A percentile compares a stretch with the other conserved stretches of the same genome.
phyloP scores from a whole-genome alignment of 495 filamentous ascomycete species.

The Penicillium samsonianum region DNA sequence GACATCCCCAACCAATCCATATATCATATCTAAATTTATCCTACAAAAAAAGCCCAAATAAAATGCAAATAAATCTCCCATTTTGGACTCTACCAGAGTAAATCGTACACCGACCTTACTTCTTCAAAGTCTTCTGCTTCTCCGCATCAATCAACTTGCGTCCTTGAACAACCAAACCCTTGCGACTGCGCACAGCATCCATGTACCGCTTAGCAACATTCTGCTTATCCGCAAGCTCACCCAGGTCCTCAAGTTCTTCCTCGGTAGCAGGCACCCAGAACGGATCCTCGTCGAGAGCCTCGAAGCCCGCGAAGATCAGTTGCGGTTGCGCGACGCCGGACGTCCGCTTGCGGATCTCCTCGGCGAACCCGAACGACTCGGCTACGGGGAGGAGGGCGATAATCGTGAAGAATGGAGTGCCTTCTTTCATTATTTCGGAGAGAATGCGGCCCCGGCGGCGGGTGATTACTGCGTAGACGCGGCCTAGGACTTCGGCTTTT shows the following conservation, averaged over 20 bases:
- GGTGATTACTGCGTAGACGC: slow-evolving; percentile 91
- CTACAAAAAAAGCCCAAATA: slow-evolving; percentile 1
- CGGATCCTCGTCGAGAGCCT: slow-evolving; percentile 87
- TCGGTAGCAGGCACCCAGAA: slow-evolving; percentile 98
- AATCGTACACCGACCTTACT: slow-evolving; percentile 47
- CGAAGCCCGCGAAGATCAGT: slow-evolving; percentile 89
- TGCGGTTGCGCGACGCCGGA: slow-evolving; percentile 89
- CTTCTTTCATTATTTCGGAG: slow-evolving; percentile 89
- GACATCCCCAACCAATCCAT: slow-evolving; percentile 22
- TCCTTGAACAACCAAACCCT: slow-evolving; percentile 83
- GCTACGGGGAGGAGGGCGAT: slow-evolving; percentile 82
- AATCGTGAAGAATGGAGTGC: slow-evolving; percentile 95
- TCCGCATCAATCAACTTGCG: slow-evolving; percentile 85
- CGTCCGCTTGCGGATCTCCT: slow-evolving; percentile 93
- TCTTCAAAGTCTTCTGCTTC: slow-evolving; percentile 99
- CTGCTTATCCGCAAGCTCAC: slow-evolving; percentile 87
- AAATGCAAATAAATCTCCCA: slow-evolving; percentile 10
- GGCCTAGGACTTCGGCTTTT: slow-evolving; percentile 86
- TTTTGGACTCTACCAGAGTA: slow-evolving; percentile 3
- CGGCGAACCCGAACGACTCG: slow-evolving; percentile 92
- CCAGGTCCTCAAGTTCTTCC: slow-evolving; percentile 94
- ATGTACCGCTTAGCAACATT: slow-evolving; percentile 96
- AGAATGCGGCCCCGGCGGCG: slow-evolving; percentile 87
- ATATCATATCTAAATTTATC: not conserved
- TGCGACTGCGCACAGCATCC: slow-evolving; percentile 79